Evolutionary conservation across 345 rosid species (phyloP), one percentile per base, ranked within the genome.

Genomic region (Excoecaria cochinchinensis): DNA sequence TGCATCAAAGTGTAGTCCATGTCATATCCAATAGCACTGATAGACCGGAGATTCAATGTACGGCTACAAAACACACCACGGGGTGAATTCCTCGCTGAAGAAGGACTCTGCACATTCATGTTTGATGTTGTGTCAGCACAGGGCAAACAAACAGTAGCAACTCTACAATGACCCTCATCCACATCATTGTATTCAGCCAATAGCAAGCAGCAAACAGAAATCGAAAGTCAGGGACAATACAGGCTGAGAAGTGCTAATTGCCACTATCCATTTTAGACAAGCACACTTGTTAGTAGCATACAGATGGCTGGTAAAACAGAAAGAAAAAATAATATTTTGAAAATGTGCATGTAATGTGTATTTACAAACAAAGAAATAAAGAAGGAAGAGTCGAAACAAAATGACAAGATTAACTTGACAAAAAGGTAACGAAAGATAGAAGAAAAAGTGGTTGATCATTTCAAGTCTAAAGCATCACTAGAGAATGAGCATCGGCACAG

Each of bases 1-100:
- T 95, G 99, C 71, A 95, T 86, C 90, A 95, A 82, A 77, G 99
- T 95, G 82, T 95, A 95, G 86, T 95, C 99, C 99, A 95, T 95
- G 86, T 95, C 99, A 76, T 95, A 95, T 77, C 99, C 99, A 81
- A 95, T 95, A 31, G 89, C 97, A 86, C 97, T 92, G 69, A 95
- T 92, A 63, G 99, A 95, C 69, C 97, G 90, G 31, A 95, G 91
- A 84, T 95, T 92, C 86, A 95, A 77, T 17, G 97, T 95, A 67
- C 99, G 95, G 78, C 86, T 95, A 82, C 99, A 95, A 78, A 95
- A 95, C 74, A 95, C 91, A 71, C 99, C 99, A 36, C 94, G 91
- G 77, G 97, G 86, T 60, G 97, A 92, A 80, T 85, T 84, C 83
- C 92, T 94, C 0, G 88, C 89, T 5, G 92, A 86, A 78, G 83